Conservation (phyloP, 768 basidiomycete species). For the Crucibulum laeve region DNA sequence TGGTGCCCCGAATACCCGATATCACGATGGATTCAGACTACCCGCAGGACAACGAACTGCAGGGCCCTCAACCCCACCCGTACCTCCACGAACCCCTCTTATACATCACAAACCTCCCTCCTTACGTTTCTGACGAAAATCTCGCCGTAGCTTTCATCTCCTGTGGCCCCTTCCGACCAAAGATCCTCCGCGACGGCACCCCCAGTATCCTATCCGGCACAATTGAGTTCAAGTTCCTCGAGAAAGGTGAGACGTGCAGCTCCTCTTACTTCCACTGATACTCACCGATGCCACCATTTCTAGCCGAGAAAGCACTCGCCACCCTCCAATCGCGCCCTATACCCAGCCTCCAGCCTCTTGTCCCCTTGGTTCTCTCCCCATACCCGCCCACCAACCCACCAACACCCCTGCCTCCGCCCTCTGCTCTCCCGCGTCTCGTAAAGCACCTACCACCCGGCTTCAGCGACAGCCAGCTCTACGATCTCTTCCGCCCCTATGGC, state of each 20-base stretch:
- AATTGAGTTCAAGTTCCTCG: slow-evolving; percentile 80
- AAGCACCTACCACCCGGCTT: slow-evolving; percentile 75
- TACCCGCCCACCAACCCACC: slow-evolving; percentile 80
- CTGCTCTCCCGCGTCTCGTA: slow-evolving; percentile 74
- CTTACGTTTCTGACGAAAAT: slow-evolving; percentile 71
- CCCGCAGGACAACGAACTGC: slow-evolving; percentile 24
- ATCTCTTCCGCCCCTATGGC: slow-evolving; percentile 80
- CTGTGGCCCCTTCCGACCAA: slow-evolving; percentile 81
- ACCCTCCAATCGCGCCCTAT: slow-evolving; percentile 76
- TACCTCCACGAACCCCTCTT: slow-evolving; percentile 82
- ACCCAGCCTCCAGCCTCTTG: slow-evolving; percentile 53
- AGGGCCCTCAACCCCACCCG: slow-evolving; percentile 60
- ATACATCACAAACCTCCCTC: slow-evolving; percentile 75
- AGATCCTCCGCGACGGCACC: slow-evolving; percentile 58
- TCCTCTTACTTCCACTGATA: slow-evolving; percentile 3
- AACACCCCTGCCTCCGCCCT: slow-evolving; percentile 69
- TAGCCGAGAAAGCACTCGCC: slow-evolving; percentile 88
- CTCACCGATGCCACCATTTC: slow-evolving; percentile 1
- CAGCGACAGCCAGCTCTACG: slow-evolving; percentile 73
- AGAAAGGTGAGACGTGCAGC: slow-evolving; percentile 55
- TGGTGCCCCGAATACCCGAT: slow-evolving; percentile 15
- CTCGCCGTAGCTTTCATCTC: slow-evolving; percentile 68
- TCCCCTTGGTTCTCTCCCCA: slow-evolving; percentile 69
- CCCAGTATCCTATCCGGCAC: slow-evolving; percentile 57
- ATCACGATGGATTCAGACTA: slow-evolving; percentile 44